Percentiles rank a stretch among this genome's conserved stretches.
phyloP scores from a whole-genome alignment of 768 basidiomycete genomes.

The Amanita jacksonii region DNA sequence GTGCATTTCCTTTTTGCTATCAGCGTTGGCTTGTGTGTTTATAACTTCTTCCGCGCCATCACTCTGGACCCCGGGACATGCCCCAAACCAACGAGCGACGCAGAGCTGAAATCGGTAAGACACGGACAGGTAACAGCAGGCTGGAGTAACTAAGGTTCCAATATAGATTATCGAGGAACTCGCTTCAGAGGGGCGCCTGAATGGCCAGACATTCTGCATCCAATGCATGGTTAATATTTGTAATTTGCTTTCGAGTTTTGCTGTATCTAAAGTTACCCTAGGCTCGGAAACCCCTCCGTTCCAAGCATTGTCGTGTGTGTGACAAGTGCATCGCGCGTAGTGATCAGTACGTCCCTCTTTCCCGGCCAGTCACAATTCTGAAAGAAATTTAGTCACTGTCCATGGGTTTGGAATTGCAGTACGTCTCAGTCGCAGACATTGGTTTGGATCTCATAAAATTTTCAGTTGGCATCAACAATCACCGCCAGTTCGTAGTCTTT shows the following conservation, averaged over 20 bases:
- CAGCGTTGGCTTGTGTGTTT: constrained; percentile 59
- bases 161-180: constrained; percentile 79
- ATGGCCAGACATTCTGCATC: constrained; percentile 95
- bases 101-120: constrained; percentile 78
- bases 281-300: constrained; percentile 85
- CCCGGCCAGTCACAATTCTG: constrained; percentile 4
- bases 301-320: constrained; percentile 92
- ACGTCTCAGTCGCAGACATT: constrained; percentile 18
- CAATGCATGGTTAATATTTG: constrained; percentile 75
- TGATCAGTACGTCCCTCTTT: constrained; percentile 67
- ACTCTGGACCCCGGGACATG: constrained; percentile 86
- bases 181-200: constrained; percentile 78
- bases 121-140: too few species aligned
- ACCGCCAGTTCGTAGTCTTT: constrained; percentile 94
- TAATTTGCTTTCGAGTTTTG: constrained; percentile 13
- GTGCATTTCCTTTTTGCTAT: constrained; percentile 72
- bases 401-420: constrained; percentile 99
- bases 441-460: background rate
- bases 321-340: constrained; percentile 83
- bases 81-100: constrained; percentile 71
- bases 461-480: constrained; percentile 84
- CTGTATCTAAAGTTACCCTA: constrained; percentile 16
- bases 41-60: constrained; percentile 88
- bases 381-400: constrained; percentile 65
- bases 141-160: too few species aligned